Percentiles rank a stretch among this genome's conserved stretches.
phyloP scores from a whole-genome alignment of 2,329 filamentous ascomycete genomes.

The Atkinsonella hypoxylon region DNA sequence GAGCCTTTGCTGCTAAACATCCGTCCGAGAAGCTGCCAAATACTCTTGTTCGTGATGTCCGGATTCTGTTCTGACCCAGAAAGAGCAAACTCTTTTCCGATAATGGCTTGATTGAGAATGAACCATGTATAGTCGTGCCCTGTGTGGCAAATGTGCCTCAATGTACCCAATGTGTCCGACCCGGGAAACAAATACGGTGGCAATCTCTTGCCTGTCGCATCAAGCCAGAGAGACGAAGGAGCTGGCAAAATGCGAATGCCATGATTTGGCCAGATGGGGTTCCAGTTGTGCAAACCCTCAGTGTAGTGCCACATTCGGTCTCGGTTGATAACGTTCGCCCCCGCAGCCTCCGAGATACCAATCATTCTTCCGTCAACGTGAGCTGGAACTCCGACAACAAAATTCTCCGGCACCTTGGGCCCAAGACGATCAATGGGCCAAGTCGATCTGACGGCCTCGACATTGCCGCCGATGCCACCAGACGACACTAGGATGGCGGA shows the following conservation, averaged over 20 bases:
- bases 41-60: slow-evolving; percentile 45
- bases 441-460: slow-evolving; percentile 44
- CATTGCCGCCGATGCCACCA: slow-evolving; percentile 48
- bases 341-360: slow-evolving; percentile 38
- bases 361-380: slow-evolving; percentile 56
- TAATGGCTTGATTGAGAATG: slow-evolving; percentile 44
- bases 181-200: slow-evolving; percentile 46
- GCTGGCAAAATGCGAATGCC: slow-evolving; percentile 49
- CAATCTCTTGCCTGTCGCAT: slow-evolving; percentile 45
- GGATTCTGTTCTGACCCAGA: slow-evolving; percentile 54
- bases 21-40: slow-evolving; percentile 38
- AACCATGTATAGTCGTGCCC: slow-evolving; percentile 55
- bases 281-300: slow-evolving; percentile 49
- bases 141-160: slow-evolving; percentile 47
- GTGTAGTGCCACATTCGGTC: slow-evolving; percentile 59
- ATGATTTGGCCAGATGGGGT: slow-evolving; percentile 48
- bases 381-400: slow-evolving; percentile 49
- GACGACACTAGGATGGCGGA: slow-evolving; percentile 42
- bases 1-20: slow-evolving; percentile 41
- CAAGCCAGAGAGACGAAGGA: slow-evolving; percentile 51
- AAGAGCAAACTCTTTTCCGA: slow-evolving; percentile 49
- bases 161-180: slow-evolving; percentile 43
- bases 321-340: slow-evolving; percentile 45
- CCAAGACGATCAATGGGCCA: slow-evolving; percentile 49
- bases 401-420: slow-evolving; percentile 39